Base-by-base conservation (phyloP, 495 filamentous ascomycete genomes). In the Podospora comata region DNA sequence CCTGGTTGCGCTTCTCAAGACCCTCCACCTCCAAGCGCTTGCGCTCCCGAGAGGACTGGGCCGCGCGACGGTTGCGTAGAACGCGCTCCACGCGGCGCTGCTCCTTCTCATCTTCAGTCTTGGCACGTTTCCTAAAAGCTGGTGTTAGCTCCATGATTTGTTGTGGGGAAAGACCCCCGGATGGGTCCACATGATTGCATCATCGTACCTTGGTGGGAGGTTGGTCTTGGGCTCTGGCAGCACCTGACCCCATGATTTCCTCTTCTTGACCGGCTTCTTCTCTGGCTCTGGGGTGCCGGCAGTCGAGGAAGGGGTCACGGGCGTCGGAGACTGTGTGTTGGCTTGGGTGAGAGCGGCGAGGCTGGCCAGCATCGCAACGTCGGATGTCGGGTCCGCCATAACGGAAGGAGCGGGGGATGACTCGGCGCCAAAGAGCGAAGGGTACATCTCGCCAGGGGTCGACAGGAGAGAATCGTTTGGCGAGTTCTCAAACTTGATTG, bases 211-310 rank as follows among this genome's bases (percentile, higher is more conserved):
- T 66, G 95, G 95, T 71, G 95, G 95, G 30, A 99, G 86, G 73
- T 96, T 97, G 55, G 95, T 99, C 86, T 95, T 99, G 23, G 95
- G 95, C 73, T 92, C 92, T 27, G 95, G 95, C 59, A 99, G 89
- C 81, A 96, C 91, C 81, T 99, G 95, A 71, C 95, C 95, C 95
- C 95, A 99, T 67, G 94, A 97, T 84, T 98, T 99, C 78, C 95
- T 85, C 86, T 99, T 99, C 89, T 97, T 98, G 55, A 84, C 79
- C 2, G 89, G 87, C 83, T 92, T 96, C 85, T 90, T 93, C 72
- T 92, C 89, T 9, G 72, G 63, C 23, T 68, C 67, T 13, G 69
- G 68, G 1, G 32, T 72, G 71, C 13, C 73, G 65, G 53, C 70
- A 64, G 48, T 74, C 64, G 62, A 72, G 62, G 61, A 72, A 19